Conservation (phyloP, 2,329 filamentous ascomycete species). For the Aspergillus hiratsukae region DNA sequence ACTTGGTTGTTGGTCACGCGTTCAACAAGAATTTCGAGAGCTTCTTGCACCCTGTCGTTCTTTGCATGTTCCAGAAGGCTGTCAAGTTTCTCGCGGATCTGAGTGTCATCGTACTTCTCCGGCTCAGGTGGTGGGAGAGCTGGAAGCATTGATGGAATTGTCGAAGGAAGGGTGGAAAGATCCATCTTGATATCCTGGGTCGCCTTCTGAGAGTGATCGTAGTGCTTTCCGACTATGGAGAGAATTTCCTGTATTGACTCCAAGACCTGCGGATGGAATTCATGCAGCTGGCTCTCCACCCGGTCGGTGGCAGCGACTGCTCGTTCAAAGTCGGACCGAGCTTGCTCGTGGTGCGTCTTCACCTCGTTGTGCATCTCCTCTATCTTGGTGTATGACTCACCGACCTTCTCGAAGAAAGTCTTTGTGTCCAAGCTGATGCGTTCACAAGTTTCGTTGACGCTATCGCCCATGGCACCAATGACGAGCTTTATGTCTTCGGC, state of each 20-base stretch:
- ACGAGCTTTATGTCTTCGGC: constrained; percentile 83
- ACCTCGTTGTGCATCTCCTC: constrained; percentile 68
- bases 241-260: constrained; percentile 83
- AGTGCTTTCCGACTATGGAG: constrained; percentile 76
- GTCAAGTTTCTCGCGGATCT: constrained; percentile 57
- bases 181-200: constrained; percentile 57
- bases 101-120: constrained; percentile 60
- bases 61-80: constrained; percentile 35
- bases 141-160: constrained; percentile 56
- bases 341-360: constrained; percentile 76
- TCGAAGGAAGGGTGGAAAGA: constrained; percentile 44
- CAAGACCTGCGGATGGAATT: constrained; percentile 84
- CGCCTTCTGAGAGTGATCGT: constrained; percentile 74
- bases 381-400: constrained; percentile 69
- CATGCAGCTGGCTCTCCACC: constrained; percentile 71
- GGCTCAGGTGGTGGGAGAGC: constrained; percentile 42
- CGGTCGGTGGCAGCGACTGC: constrained; percentile 68
- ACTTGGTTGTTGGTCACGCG: constrained; percentile 50
- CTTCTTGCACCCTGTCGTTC: constrained; percentile 56
- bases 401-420: constrained; percentile 77
- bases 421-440: constrained; percentile 84
- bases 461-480: constrained; percentile 77
- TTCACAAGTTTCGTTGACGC: constrained; percentile 76
- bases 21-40: constrained; percentile 47
- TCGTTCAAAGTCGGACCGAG: constrained; percentile 74